phyloP scores from a whole-genome alignment of 352 stramenopile species.

The Phytophthora palmivora region DNA sequence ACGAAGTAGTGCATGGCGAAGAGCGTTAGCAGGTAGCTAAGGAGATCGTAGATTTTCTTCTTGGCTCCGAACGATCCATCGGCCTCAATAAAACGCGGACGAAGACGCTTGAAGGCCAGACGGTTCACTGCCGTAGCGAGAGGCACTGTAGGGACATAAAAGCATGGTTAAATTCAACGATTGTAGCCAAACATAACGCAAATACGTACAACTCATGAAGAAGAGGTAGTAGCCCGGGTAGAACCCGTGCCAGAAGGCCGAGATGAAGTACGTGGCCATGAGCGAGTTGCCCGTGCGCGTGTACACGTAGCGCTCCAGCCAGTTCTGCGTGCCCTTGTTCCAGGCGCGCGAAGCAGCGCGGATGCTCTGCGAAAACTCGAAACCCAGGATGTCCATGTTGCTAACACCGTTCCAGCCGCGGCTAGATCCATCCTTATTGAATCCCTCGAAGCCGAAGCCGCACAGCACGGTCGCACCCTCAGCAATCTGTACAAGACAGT shows the following conservation, averaged over 20 bases:
- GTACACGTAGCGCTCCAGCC: slow-evolving; percentile 98
- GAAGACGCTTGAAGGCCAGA: slow-evolving; percentile 67
- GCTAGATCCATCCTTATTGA: slow-evolving; percentile 83
- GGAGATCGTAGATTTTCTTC: slow-evolving; percentile 73
- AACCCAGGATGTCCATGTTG: slow-evolving; percentile 97
- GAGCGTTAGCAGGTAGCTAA: slow-evolving; percentile 54
- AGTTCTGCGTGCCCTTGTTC: slow-evolving; percentile 98
- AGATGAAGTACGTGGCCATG: slow-evolving; percentile 95
- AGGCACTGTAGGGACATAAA: slow-evolving; percentile 44
- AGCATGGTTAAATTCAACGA: neutral
- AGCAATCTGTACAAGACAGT: slow-evolving; percentile 58
- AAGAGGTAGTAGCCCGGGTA: slow-evolving; percentile 98
- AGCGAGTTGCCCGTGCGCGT: no score
- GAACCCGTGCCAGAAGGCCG: slow-evolving; percentile 98
- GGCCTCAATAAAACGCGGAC: slow-evolving; percentile 67
- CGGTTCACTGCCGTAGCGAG: slow-evolving; percentile 75
- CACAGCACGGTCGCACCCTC: slow-evolving; percentile 85
- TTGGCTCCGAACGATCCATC: slow-evolving; percentile 55
- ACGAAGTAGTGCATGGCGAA: slow-evolving; percentile 76
- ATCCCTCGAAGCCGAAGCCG: slow-evolving; percentile 95
- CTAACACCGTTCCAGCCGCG: slow-evolving; percentile 95
- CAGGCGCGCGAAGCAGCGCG: slow-evolving; percentile 90
- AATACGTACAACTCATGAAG: slow-evolving; percentile 84
- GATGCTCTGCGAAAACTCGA: slow-evolving; percentile 94
- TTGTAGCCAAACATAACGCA: neutral